Evolutionary conservation across 2,329 filamentous ascomycete species (phyloP).

Genomic region (Hypoxylon sp.): DNA sequence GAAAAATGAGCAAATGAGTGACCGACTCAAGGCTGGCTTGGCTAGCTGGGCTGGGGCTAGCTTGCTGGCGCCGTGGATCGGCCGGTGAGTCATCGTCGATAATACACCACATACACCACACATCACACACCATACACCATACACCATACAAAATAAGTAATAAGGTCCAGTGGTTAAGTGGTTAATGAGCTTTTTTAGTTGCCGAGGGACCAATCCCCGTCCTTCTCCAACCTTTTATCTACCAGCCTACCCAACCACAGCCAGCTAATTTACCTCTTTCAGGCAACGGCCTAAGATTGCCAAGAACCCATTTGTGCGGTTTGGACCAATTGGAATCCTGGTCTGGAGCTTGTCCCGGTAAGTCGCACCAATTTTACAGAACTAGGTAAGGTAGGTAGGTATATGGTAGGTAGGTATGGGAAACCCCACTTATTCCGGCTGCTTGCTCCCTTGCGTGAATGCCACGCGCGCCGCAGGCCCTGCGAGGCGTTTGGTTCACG

Average conservation of each 20-base stretch:
- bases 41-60: neutral
- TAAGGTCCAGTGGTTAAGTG: neutral
- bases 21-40: constrained; percentile 1
- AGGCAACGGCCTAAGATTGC: constrained; percentile 35
- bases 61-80: constrained; percentile 28
- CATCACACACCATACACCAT: too few species aligned
- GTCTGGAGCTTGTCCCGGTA: neutral
- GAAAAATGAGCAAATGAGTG: neutral
- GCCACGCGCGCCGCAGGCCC: constrained; percentile 34
- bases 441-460: constrained; percentile 29
- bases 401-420: too few species aligned
- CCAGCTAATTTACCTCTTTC: constrained; percentile 36
- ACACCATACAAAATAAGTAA: too few species aligned
- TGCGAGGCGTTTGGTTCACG: constrained; percentile 27
- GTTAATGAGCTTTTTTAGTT: constrained; percentile 17
- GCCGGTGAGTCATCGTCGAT: constrained; percentile 43
- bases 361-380: neutral
- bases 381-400: too few species aligned
- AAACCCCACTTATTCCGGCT: constrained; percentile 12
- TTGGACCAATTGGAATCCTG: constrained; percentile 20
- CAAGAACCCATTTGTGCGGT: constrained; percentile 7
- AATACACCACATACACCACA: neutral
- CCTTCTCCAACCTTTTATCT: too few species aligned
- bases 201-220: constrained; percentile 29
- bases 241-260: constrained; percentile 16